phyloP scores from a whole-genome alignment of 139 green algal genomes.

The Micromonas commoda region DNA sequence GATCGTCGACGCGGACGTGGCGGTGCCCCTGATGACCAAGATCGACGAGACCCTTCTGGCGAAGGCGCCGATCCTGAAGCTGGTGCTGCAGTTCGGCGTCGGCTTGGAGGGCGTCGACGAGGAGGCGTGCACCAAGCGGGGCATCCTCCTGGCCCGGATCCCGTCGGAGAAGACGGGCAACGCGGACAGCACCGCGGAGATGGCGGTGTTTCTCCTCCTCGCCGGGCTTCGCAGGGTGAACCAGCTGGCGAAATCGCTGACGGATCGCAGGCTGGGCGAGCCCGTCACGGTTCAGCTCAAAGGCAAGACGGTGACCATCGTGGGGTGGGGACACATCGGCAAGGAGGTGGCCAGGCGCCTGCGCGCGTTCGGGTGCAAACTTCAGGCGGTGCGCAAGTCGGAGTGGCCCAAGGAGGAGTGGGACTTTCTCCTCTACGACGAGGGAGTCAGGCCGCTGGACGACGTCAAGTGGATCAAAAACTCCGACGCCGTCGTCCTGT shows the following conservation, averaged over 20 bases:
- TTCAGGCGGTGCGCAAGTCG: background rate
- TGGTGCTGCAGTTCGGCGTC: constrained; percentile 25
- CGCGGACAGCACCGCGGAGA: constrained; percentile 16
- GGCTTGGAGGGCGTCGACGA: constrained; percentile 19
- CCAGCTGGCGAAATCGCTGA: background rate
- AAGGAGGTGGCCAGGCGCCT: background rate
- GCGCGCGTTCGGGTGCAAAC: background rate
- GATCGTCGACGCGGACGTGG: background rate
- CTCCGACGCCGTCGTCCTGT: constrained; percentile 46
- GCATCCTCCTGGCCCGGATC: constrained; percentile 1
- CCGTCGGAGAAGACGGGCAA: background rate
- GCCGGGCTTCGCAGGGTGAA: background rate
- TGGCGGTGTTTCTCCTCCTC: constrained; percentile 10
- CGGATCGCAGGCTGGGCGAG: background rate
- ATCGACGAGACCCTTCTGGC: background rate
- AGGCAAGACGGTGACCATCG: background rate
- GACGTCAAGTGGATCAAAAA: background rate
- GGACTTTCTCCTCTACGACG: background rate
- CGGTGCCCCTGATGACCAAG: constrained; percentile 14
- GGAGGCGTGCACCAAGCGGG: background rate
- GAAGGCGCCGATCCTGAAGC: background rate
- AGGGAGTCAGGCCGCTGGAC: background rate
- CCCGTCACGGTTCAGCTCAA: background rate
- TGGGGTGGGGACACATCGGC: constrained; percentile 5
- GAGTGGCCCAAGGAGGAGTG: background rate